These are phyloP conservation scores for Termitomyces sp. DNA, from an alignment of 768 basidiomycete species.

Conservation along the genomic window DNA sequence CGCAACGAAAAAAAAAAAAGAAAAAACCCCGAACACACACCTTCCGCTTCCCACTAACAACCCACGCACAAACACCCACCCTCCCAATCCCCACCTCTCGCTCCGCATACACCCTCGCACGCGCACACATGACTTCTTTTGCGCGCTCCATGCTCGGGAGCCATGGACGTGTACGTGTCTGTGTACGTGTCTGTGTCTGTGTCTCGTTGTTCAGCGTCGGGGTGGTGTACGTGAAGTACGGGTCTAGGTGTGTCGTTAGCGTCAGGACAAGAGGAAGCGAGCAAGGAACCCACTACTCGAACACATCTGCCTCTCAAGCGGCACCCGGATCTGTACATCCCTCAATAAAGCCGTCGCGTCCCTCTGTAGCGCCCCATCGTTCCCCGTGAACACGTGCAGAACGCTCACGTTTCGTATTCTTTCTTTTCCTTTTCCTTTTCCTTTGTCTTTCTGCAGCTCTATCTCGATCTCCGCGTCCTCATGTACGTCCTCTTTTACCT, in stretches of 20 bases:
- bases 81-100: conserved; percentile 30
- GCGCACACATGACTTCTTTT: conserved; percentile 29
- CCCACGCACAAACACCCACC: conserved; percentile 42
- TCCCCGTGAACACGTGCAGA: conserved; percentile 51
- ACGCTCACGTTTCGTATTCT: conserved; percentile 20
- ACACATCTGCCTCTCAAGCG: conserved; percentile 28
- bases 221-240: conserved; percentile 10
- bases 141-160: conserved; percentile 19
- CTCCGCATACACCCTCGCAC: conserved; percentile 35
- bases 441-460: no score
- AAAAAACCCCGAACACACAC: no score
- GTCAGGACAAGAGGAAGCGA: neutral
- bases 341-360: conserved; percentile 36
- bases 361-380: conserved; percentile 37
- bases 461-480: no score
- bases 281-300: conserved; percentile 27
- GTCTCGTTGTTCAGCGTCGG: no score
- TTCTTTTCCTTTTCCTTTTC: neutral
- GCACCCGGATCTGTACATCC: conserved; percentile 36
- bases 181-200: no score
- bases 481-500: no score
- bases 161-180: no score
- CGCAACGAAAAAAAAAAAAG: no score
- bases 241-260: conserved; percentile 2
- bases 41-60: conserved; percentile 22